Percentiles rank a stretch among this genome's conserved stretches.
phyloP scores from a whole-genome alignment of 1,284 basidiomycete genomes.

The Termitomyces sp. region DNA sequence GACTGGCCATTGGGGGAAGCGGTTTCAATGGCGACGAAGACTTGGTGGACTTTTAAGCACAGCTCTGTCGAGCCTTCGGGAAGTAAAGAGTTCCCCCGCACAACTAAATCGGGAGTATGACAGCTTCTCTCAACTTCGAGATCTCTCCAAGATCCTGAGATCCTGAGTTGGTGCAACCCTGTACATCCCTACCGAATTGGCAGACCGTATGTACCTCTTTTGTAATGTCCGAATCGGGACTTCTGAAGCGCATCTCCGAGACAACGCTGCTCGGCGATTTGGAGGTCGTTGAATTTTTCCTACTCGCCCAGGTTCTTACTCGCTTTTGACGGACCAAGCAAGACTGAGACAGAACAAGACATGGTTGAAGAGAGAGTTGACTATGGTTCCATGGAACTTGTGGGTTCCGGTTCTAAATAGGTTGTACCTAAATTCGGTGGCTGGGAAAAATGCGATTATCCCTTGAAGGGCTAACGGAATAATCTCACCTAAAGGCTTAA shows the following conservation, averaged over 20 bases:
- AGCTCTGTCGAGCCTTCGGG: slow-evolving; percentile 7
- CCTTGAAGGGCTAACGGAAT: not conserved
- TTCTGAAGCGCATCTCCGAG: slow-evolving; percentile 10
- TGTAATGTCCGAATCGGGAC: slow-evolving; percentile 14
- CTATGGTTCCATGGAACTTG: not conserved
- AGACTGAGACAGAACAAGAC: slow-evolving; percentile 7
- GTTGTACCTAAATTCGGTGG: slow-evolving; percentile 10
- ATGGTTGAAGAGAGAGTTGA: not conserved
- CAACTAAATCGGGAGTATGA: slow-evolving; percentile 7
- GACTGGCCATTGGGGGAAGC: slow-evolving; percentile 5
- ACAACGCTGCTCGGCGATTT: slow-evolving; percentile 11
- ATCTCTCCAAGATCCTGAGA: slow-evolving; percentile 12
- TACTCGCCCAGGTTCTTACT: slow-evolving; percentile 7
- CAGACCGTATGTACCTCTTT: slow-evolving; percentile 11
- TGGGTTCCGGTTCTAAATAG: slow-evolving; percentile 1
- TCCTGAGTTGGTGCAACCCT: slow-evolving; percentile 10
- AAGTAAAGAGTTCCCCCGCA: slow-evolving; percentile 11
- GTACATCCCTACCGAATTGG: slow-evolving; percentile 7
- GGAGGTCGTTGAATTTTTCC: slow-evolving; percentile 6
- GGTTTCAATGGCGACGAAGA: not conserved
- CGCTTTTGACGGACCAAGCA: slow-evolving; percentile 4
- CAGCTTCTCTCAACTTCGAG: slow-evolving; percentile 8
- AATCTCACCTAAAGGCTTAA: slow-evolving; percentile 12
- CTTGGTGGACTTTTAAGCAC: slow-evolving; percentile 11
- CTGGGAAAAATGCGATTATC: not conserved